Evolutionary conservation across 768 basidiomycete species (phyloP).

Genomic region (Russula lepida): DNA sequence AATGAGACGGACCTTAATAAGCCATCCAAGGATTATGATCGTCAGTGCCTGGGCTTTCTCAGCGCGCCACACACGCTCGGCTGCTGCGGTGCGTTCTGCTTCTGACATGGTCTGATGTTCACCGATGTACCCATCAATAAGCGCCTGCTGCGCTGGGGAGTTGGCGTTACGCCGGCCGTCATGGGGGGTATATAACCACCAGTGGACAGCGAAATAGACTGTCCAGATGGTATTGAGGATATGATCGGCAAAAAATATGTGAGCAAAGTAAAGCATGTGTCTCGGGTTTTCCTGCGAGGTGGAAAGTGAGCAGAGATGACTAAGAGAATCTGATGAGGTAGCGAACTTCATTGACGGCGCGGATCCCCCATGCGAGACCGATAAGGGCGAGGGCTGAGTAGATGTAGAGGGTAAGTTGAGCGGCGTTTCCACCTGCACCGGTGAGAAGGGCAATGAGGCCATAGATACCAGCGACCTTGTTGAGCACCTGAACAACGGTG

Average conservation of each 20-base stretch:
- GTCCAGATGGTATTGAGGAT: constrained; percentile 86
- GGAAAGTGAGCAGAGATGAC: constrained; percentile 2
- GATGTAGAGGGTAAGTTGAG: constrained; percentile 86
- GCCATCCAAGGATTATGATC: constrained; percentile 78
- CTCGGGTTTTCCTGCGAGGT: constrained; percentile 73
- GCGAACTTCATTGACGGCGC: constrained; percentile 76
- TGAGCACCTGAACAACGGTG: constrained; percentile 53
- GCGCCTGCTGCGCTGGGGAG: constrained; percentile 80
- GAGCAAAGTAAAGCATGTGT: constrained; percentile 80
- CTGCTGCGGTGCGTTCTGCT: constrained; percentile 60
- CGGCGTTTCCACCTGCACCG: constrained; percentile 87
- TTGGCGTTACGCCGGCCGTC: constrained; percentile 76
- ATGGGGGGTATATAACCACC: constrained; percentile 91
- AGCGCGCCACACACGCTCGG: constrained; percentile 77
- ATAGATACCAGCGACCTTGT: constrained; percentile 97
- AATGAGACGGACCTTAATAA: constrained; percentile 63
- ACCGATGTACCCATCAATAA: constrained; percentile 49
- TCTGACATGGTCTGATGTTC: constrained; percentile 46
- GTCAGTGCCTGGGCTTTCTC: constrained; percentile 78
- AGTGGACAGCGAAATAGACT: constrained; percentile 79
- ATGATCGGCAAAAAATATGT: constrained; percentile 89
- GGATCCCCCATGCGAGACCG: constrained; percentile 80
- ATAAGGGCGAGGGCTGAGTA: constrained; percentile 83
- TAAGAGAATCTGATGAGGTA: not conserved
- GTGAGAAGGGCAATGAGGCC: constrained; percentile 87